Conservation (phyloP, 208 protist species). For the Acanthamoeba divionensis region DNA sequence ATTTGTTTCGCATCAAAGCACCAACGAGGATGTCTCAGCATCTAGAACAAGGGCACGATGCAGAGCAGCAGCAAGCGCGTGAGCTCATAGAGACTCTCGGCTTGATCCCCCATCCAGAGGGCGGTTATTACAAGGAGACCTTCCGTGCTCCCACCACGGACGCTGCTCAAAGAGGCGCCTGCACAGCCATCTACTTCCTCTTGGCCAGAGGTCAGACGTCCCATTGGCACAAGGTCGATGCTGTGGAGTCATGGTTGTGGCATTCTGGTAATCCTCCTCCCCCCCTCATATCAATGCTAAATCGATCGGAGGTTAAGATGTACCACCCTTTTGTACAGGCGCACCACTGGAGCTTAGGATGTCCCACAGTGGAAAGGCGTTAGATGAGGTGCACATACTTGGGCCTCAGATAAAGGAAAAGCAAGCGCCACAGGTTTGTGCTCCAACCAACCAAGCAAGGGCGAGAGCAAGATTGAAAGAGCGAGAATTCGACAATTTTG, state of each 20-base stretch:
- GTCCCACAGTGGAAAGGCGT: not conserved
- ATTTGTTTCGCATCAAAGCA: too few species aligned
- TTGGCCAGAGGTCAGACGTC: not conserved
- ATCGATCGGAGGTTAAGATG: not conserved
- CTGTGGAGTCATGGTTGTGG: conserved; percentile 35
- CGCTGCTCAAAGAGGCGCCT: not conserved
- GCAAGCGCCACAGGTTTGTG: not conserved
- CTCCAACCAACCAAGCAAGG: too few species aligned
- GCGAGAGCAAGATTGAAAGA: too few species aligned
- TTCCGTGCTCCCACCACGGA: not conserved
- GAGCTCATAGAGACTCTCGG: not conserved
- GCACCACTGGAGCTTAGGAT: conserved; percentile 2
- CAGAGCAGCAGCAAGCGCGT: too few species aligned
- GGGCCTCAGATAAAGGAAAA: not conserved
- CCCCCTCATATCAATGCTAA: not conserved
- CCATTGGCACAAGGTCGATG: conserved; percentile 45
- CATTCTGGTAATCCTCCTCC: not conserved
- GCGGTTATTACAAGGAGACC: conserved; percentile 38
- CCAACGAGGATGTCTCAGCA: too few species aligned
- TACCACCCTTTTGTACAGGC: not conserved
- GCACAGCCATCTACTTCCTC: conserved; percentile 45
- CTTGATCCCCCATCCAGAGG: conserved; percentile 11
- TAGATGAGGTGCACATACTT: not conserved
- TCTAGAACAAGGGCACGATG: too few species aligned
- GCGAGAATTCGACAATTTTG: too few species aligned